A percentile compares a stretch with the other conserved stretches of the same genome.
phyloP scores from a whole-genome alignment of 129 eudicot species.

The Lactuca saligna region DNA sequence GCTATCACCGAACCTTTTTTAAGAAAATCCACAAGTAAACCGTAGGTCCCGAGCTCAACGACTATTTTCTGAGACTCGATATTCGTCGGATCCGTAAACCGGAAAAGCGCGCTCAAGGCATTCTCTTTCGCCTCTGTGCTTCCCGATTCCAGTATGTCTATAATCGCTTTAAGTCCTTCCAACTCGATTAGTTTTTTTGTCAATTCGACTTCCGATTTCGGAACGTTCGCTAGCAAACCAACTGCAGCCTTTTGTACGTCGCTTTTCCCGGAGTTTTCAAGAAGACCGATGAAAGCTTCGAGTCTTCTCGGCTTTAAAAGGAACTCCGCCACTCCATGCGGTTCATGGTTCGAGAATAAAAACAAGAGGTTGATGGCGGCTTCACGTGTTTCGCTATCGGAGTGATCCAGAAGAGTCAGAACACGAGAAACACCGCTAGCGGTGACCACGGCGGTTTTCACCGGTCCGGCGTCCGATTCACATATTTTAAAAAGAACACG shows the following conservation, averaged over 20 bases:
- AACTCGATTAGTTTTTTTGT: constrained; percentile 53
- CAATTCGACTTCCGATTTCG: constrained; percentile 56
- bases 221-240: constrained; percentile 69
- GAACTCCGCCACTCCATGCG: constrained; percentile 62
- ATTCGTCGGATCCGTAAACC: constrained; percentile 73
- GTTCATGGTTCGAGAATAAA: constrained; percentile 65
- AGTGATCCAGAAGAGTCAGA: constrained; percentile 54
- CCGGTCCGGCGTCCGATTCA: constrained; percentile 46
- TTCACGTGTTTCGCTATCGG: constrained; percentile 57
- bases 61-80: constrained; percentile 50
- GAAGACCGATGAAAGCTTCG: constrained; percentile 54
- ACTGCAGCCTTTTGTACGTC: constrained; percentile 66
- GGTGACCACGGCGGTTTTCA: constrained; percentile 57
- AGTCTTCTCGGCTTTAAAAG: constrained; percentile 57
- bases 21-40: constrained; percentile 44
- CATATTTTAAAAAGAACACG: constrained; percentile 53
- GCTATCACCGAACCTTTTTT: constrained; percentile 45
- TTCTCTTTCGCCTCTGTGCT: constrained; percentile 62
- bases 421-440: constrained; percentile 55
- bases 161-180: constrained; percentile 62
- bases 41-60: constrained; percentile 45
- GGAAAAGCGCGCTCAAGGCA: constrained; percentile 61
- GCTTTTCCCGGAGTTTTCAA: constrained; percentile 42
- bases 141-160: constrained; percentile 46
- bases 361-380: constrained; percentile 57